phyloP scores from a whole-genome alignment of 371 early-diverging fungal genomes.

The Paraphysoderma sedebokerense region DNA sequence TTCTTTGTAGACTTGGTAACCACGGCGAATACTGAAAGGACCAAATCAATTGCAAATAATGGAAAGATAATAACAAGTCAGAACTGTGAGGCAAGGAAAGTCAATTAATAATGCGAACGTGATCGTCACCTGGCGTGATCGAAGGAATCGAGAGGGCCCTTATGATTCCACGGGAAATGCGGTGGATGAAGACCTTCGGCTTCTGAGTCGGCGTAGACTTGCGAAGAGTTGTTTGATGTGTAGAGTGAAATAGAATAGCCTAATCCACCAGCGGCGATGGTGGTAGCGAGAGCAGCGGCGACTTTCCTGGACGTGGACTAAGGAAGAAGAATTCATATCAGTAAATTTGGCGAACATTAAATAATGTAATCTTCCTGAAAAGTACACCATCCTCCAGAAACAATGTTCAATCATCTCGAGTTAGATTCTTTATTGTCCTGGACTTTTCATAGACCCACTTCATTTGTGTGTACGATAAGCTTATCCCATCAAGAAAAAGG shows the following conservation, averaged over 20 bases:
- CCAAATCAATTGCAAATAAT: background rate
- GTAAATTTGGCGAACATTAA: too few species aligned
- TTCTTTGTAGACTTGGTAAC: slow-evolving; percentile 96
- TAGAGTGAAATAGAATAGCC: slow-evolving; percentile 30
- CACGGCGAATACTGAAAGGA: slow-evolving; percentile 73
- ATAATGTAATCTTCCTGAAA: too few species aligned
- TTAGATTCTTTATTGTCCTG: too few species aligned
- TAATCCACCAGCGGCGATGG: slow-evolving; percentile 20
- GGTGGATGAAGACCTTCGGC: slow-evolving; percentile 89
- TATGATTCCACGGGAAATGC: slow-evolving; percentile 74
- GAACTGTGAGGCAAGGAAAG: background rate
- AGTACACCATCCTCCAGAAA: too few species aligned
- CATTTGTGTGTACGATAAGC: too few species aligned
- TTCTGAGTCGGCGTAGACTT: slow-evolving; percentile 48
- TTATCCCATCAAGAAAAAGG: too few species aligned
- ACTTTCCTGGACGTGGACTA: background rate
- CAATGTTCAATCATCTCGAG: too few species aligned
- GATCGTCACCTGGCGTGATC: slow-evolving; percentile 77
- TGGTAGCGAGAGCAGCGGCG: slow-evolving; percentile 11
- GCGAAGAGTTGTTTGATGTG: slow-evolving; percentile 20
- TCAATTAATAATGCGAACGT: background rate
- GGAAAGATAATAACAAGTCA: background rate
- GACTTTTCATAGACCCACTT: too few species aligned
- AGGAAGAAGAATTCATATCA: too few species aligned
- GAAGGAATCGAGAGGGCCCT: slow-evolving; percentile 58